Base-by-base conservation (phyloP, 768 basidiomycete species). In the Astraeus odoratus region DNA sequence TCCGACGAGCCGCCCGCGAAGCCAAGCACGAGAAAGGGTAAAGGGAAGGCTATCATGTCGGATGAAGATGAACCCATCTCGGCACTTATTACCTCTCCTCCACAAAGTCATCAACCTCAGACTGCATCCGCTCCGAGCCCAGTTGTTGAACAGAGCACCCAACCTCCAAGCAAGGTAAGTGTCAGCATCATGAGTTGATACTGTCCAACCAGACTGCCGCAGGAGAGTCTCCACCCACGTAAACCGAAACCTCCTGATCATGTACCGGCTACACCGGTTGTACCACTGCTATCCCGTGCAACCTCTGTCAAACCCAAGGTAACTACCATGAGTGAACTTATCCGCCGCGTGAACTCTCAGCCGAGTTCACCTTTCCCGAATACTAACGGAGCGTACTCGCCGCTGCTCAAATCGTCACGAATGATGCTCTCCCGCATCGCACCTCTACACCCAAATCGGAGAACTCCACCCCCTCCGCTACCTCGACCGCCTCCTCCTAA, bases 301-400 rank as follows among this genome's bases (percentile, higher is more conserved):
- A 72, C 76, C 49, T 71, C 74, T 38, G 68, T 77, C 48, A 74
- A 73, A n/a, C 67, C 75, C 3, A 80, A 72, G 51, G 61, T 71
- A 19, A 77, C 78, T 3, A 75, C 83, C 4, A 83, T 89, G 81
- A 74, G 78, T 39, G 86, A 87, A 59, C 76, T 87, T 50, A 85
- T 88, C 50, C 75, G 77, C 39, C 80, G 78, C 44, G 85, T 78
- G 24, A 81, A 80, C 56, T 78, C 83, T 1, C 70, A 76, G 47
- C 80, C 83, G 13, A 76, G 69, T 43, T 83, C 85, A 8, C 83
- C 81, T 0, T 64, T 66, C 25, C 46, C 48, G 1, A 56, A 52
- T 20, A 40, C 44, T 1, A 42, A 55, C 5, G 51, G 54, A 30
- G 64, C 76, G 3, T 81, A 83, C 58, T 84, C 83, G 1, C 81